A percentile compares a stretch with the other conserved stretches of the same genome.
These are phyloP conservation scores for Claviceps pusilla DNA, from an alignment of 2,329 filamentous ascomycete genomes.

Conservation along the genomic window DNA sequence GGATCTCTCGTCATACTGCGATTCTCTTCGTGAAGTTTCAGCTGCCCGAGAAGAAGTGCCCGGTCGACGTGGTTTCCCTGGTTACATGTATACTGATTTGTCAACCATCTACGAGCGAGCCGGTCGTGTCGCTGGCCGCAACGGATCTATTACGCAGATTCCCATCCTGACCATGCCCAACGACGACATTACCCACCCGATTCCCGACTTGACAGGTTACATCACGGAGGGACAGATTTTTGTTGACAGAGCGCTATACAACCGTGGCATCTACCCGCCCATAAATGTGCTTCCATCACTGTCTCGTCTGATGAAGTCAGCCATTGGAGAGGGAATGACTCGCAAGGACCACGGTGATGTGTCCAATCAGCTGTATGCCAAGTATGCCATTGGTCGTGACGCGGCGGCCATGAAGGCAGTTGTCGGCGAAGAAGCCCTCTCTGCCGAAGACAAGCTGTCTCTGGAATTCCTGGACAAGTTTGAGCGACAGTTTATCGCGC, in stretches of 20 bases:
- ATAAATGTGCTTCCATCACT: slow-evolving; percentile 98
- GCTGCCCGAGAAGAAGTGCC: slow-evolving; percentile 97
- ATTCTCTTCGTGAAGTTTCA: slow-evolving; percentile 95
- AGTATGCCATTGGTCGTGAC: slow-evolving; percentile 97
- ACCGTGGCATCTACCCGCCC: slow-evolving; percentile 95
- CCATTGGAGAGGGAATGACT: slow-evolving; percentile 93
- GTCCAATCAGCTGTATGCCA: slow-evolving; percentile 98
- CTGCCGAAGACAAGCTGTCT: slow-evolving; percentile 90
- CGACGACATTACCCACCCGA: slow-evolving; percentile 98
- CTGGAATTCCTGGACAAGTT: slow-evolving; percentile 98
- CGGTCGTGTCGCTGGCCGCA: slow-evolving; percentile 89
- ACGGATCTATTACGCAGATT: slow-evolving; percentile 97
- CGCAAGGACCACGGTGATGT: slow-evolving; percentile 95
- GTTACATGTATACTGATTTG: slow-evolving; percentile 99
- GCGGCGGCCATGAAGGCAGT: slow-evolving; percentile 98
- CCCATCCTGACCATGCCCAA: slow-evolving; percentile 99
- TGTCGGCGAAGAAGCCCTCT: slow-evolving; percentile 93
- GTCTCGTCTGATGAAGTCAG: slow-evolving; percentile 99
- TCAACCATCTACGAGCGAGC: slow-evolving; percentile 99
- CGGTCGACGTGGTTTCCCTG: slow-evolving; percentile 95
- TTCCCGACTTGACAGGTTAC: slow-evolving; percentile 96
- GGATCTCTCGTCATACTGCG: slow-evolving; percentile 94
- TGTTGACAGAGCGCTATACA: slow-evolving; percentile 81
- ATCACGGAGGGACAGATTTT: slow-evolving; percentile 99
- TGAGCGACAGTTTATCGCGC: slow-evolving; percentile 83